phyloP scores from a whole-genome alignment of 306 rosid genomes.

The Gynostemma pentaphyllum region DNA sequence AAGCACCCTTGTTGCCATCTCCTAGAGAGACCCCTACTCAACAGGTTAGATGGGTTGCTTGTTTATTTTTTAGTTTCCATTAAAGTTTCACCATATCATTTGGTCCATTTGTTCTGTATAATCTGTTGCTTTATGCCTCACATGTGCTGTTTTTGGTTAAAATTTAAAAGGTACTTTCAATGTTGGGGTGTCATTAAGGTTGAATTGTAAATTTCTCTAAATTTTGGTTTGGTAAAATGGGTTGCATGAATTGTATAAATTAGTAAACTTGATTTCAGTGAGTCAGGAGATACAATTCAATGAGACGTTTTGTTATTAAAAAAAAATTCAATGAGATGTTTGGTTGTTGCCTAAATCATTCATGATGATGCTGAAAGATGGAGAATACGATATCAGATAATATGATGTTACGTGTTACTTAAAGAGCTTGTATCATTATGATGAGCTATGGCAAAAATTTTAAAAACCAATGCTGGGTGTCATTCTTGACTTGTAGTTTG shows the following conservation, averaged over 20 bases:
- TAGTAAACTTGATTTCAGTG: too few species aligned
- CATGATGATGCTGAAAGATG: too few species aligned
- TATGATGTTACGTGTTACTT: neutral
- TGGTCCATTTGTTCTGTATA: neutral
- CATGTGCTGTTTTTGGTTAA: neutral
- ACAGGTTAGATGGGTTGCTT: conserved; percentile 29
- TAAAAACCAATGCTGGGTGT: neutral
- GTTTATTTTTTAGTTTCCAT: neutral
- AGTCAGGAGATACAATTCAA: too few species aligned
- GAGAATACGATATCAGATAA: neutral
- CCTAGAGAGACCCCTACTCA: conserved; percentile 23
- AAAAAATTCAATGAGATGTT: too few species aligned
- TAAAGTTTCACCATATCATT: neutral
- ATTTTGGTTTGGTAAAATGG: too few species aligned
- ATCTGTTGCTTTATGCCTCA: neutral
- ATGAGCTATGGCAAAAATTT: neutral
- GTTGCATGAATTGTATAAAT: too few species aligned
- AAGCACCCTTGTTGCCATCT: conserved; percentile 41
- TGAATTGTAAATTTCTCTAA: too few species aligned
- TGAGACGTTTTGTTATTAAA: too few species aligned
- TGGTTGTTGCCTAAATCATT: too few species aligned
- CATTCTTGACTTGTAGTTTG: too few species aligned
- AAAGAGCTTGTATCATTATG: neutral
- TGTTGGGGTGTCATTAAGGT: too few species aligned
- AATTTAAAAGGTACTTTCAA: neutral